Conservation (phyloP, 1,284 basidiomycete genomes). For the Boletellus sp. region DNA sequence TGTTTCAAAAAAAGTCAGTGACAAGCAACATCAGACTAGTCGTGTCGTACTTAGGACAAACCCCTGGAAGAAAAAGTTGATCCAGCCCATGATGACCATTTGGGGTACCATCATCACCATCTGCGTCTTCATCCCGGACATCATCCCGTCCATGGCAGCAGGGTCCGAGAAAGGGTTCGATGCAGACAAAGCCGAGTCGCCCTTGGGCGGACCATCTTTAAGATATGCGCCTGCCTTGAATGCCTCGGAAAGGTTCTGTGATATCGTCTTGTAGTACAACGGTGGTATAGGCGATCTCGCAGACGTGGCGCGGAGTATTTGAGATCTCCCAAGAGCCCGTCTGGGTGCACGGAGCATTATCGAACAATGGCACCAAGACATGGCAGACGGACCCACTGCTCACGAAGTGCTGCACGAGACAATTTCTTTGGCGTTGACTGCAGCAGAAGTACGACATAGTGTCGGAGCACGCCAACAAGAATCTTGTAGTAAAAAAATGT, state of each 20-base stretch:
- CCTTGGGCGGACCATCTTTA: slow-evolving; percentile 76
- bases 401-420: slow-evolving; percentile 75
- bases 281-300: slow-evolving; percentile 80
- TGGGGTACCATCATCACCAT: slow-evolving; percentile 98
- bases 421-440: slow-evolving; percentile 84
- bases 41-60: slow-evolving; percentile 87
- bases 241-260: slow-evolving; percentile 65
- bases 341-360: slow-evolving; percentile 39
- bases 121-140: slow-evolving; percentile 99
- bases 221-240: slow-evolving; percentile 79
- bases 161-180: slow-evolving; percentile 84
- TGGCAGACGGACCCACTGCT: slow-evolving; percentile 71
- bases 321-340: slow-evolving; percentile 79
- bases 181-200: slow-evolving; percentile 52
- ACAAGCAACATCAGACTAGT: not conserved
- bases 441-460: slow-evolving; percentile 88
- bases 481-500: slow-evolving; percentile 51
- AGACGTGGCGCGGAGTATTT: slow-evolving; percentile 78
- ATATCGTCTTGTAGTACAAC: slow-evolving; percentile 71
- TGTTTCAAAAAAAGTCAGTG: slow-evolving; percentile 31
- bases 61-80: slow-evolving; percentile 99
- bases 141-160: slow-evolving; percentile 95
- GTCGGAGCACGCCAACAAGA: slow-evolving; percentile 89
- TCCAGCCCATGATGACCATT: slow-evolving; percentile 99
- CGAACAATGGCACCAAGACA: not conserved